These are phyloP conservation scores for Hypomontagnella monticulosa DNA, from an alignment of 495 filamentous ascomycete species.

Conservation along the genomic window DNA sequence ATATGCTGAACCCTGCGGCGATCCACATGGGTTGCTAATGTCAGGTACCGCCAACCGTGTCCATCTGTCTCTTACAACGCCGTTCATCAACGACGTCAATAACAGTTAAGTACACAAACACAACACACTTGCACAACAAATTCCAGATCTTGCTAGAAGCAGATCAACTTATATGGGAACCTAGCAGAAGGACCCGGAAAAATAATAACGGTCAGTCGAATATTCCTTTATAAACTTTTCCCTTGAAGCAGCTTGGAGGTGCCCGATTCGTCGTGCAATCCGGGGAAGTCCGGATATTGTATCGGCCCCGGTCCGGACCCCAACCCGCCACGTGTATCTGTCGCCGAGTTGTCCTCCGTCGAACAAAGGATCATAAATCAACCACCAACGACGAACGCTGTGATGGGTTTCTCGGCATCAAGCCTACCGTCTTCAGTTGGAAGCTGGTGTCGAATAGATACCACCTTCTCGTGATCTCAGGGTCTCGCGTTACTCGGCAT, in stretches of 20 bases:
- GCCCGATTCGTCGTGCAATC: slow-evolving; percentile 1
- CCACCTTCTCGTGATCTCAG: too few species aligned
- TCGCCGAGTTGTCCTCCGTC: neutral
- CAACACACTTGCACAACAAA: neutral
- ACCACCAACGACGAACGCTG: too few species aligned
- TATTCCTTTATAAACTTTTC: slow-evolving; percentile 3
- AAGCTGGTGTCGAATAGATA: too few species aligned
- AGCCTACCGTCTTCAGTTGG: too few species aligned
- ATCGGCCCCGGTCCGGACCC: neutral
- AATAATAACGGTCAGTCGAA: slow-evolving; percentile 6
- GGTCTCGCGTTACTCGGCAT: too few species aligned
- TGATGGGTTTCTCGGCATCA: too few species aligned
- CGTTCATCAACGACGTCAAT: too few species aligned
- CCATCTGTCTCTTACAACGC: too few species aligned
- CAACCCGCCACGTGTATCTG: slow-evolving; percentile 17
- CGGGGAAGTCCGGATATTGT: slow-evolving; percentile 3
- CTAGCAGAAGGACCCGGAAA: neutral
- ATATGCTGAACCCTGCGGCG: neutral
- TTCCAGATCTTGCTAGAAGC: neutral
- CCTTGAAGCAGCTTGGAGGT: neutral
- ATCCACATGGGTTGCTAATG: slow-evolving; percentile 22
- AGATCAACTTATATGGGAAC: neutral
- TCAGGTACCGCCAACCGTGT: slow-evolving; percentile 18
- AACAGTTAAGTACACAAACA: neutral
- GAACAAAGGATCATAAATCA: neutral